These are phyloP conservation scores for Corynascus novoguineensis DNA, from an alignment of 495 filamentous ascomycete species.

Conservation along the genomic window DNA sequence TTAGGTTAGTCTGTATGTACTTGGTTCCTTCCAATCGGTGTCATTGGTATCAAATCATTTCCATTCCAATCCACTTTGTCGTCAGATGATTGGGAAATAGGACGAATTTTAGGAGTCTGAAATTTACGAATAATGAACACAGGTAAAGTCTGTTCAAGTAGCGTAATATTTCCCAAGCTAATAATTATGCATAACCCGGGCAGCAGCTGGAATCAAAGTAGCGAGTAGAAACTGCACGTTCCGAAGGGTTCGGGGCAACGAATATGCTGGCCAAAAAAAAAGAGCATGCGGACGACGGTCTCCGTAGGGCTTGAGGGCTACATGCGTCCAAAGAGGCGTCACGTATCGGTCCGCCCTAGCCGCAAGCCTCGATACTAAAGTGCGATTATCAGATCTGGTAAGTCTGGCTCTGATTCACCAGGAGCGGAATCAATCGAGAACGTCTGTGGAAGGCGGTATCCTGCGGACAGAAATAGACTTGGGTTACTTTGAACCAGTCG, in stretches of 20 bases:
- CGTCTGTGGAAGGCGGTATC: neutral
- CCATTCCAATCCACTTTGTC: no score
- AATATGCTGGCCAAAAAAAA: neutral
- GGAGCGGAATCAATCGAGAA: neutral
- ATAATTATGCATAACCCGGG: no score
- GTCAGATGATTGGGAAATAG: no score
- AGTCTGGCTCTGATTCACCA: neutral
- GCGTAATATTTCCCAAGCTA: no score
- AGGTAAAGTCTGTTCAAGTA: no score
- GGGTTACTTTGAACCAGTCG: constrained; percentile 4
- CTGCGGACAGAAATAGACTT: constrained; percentile 2
- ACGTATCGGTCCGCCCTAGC: neutral
- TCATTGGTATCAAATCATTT: no score
- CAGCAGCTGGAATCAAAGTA: neutral
- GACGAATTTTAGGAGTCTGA: no score
- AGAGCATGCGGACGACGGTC: constrained; percentile 2
- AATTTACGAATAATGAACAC: no score
- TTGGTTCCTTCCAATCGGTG: no score
- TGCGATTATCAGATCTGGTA: no score
- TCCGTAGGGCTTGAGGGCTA: neutral
- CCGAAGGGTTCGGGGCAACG: neutral
- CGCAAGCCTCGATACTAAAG: neutral
- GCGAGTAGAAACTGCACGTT: neutral
- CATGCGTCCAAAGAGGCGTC: neutral
- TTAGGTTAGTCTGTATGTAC: no score